Evolutionary conservation across 805 yeast genomes (phyloP), one percentile per base, ranked within the genome.

Genomic region (Hanseniaspora thailandica): DNA sequence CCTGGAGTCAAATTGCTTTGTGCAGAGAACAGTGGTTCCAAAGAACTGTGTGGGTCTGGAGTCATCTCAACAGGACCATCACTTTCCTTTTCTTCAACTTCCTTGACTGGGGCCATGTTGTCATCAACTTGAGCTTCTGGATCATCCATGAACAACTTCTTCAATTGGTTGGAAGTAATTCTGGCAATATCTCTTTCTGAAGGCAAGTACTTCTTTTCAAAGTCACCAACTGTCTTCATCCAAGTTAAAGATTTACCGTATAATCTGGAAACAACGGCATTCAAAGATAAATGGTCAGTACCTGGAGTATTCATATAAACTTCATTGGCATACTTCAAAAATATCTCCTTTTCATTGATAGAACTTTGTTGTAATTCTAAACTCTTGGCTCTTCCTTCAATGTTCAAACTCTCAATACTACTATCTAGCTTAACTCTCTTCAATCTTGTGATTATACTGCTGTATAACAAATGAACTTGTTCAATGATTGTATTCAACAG

Each of bases 161-260:
- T 79, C 61, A 90, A 70, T 63, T 90, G 97, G 60, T 82, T 82
- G 4, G 95, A 84, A 1, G 98, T 89, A 43, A 93, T 85, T 57
- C 86, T 75, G 5, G 95, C 81, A 59, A 93, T 85, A 73, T 93
- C 98, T 61, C 82, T 86, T 65, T 93, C 97, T 8, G 95, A 80
- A 1, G 97, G 97, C 56, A 90, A 74, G 62, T 76, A 93, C 20
- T 74, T 74, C 43, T 75, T 75, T 56, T 86, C 97, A 68, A 93
- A 90, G 7, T 78, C 84, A 35, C 78, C 75, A 61, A 93, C 88
- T 55, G 83, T 95, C 22, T 67, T 60, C 66, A 90, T 96, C 97
- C 97, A 93, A 39, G 73, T 76, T 22, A 86, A 88, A 2, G 95
- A 89, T 28, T 81, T 69, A 54, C 84, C 88, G 61, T 90, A 96